Evolutionary conservation across 176 grass and related monocot species (phyloP), one percentile per base, ranked within the genome.

Genomic region (Cymbopogon citratus): DNA sequence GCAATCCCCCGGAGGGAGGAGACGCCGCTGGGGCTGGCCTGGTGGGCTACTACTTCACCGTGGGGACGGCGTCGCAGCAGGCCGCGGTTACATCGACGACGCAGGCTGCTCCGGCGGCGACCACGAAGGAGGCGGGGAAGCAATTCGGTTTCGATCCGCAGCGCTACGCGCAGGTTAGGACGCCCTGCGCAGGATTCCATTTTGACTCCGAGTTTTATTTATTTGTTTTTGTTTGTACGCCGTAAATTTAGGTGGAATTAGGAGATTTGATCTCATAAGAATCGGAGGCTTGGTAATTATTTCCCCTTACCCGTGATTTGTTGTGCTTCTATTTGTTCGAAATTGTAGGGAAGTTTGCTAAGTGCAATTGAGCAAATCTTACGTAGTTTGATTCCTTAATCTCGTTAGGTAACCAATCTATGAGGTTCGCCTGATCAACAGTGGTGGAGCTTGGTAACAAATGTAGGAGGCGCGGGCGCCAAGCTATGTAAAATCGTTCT

Each of bases 81-180:
- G 57, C 56, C 3, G 15, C 62, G 9, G 28, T 39, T 1, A 41
- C 29, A 7, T 44, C 59, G 57, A 48, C 46, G 14, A 25, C 44
- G 43, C 71, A 76, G 13, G n/a, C n/a, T 33, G 78, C 35, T 27
- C 26, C 10, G n/a, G 21, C 27, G 9, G 66, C 59, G 8, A 39
- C 74, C 3, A 74, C 38, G 46, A 82, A 76, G 29, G 78, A 86
- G 27, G 44, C 36, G 7, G 73, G 21, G 48, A 86, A 74, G 67
- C 66, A 90, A 13, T 86, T 82, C 31, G 88, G 88, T 13, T 90
- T 90, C 79, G 83, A 90, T 86, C 79, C 88, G 31, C 79, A 78
- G 19, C 79, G 59, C 79, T 90, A 90, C 68, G 59, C 88, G 16
- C 88, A 90, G 88, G 88, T 90, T 39, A 73, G 79, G 51, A 29